Percentiles rank a stretch among this genome's conserved stretches.
phyloP scores from a whole-genome alignment of 805 yeast genomes.

The Candida montana region DNA sequence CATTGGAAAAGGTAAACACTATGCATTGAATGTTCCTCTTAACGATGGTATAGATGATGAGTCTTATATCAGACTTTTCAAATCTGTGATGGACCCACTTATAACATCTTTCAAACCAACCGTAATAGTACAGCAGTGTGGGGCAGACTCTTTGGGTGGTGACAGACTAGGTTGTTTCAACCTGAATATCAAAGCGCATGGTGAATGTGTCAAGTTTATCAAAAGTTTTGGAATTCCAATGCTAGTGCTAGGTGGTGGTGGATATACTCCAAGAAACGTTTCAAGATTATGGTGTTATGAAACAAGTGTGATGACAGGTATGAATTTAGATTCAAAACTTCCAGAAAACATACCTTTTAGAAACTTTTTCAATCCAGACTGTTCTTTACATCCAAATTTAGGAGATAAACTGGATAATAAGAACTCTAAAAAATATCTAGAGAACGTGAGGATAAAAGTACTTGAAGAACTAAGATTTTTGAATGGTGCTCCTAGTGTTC shows the following conservation, averaged over 20 bases:
- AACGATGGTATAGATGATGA: constrained; percentile 93
- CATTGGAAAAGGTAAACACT: constrained; percentile 77
- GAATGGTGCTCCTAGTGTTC: constrained; percentile 89
- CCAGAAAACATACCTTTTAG: constrained; percentile 53
- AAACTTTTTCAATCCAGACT: constrained; percentile 53
- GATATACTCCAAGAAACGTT: constrained; percentile 96
- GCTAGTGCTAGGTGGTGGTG: constrained; percentile 97
- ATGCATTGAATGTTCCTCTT: constrained; percentile 80
- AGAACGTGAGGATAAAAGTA: constrained; percentile 65
- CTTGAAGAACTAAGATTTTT: constrained; percentile 75
- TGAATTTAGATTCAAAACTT: constrained; percentile 63
- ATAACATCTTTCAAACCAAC: constrained; percentile 91
- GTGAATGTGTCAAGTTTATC: constrained; percentile 88
- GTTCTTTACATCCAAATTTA: constrained; percentile 73
- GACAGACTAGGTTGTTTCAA: constrained; percentile 96
- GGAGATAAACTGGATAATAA: constrained; percentile 79
- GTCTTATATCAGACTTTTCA: constrained; percentile 34
- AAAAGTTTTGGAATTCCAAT: constrained; percentile 82
- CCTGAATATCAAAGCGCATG: constrained; percentile 89
- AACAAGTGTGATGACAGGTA: constrained; percentile 80
- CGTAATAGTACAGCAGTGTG: constrained; percentile 96
- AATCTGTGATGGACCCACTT: constrained; percentile 84
- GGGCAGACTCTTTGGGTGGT: constrained; percentile 95
- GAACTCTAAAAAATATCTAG: constrained; percentile 76
- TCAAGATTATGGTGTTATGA: constrained; percentile 95